phyloP scores from a whole-genome alignment of 2,329 filamentous ascomycete genomes.

The Phialophora verrucosa region DNA sequence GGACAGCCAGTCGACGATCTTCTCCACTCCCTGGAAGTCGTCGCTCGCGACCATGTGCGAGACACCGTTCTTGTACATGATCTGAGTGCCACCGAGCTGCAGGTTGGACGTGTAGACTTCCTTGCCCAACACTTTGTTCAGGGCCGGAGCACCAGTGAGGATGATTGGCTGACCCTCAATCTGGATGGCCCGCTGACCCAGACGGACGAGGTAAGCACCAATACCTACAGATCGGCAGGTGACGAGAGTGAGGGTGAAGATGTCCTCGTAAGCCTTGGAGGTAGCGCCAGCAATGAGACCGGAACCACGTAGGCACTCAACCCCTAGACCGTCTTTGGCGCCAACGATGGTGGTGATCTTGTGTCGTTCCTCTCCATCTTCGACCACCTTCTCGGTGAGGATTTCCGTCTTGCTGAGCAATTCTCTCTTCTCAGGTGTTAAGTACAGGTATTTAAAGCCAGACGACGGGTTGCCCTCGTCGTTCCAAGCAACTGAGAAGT shows the following conservation, averaged over 20 bases:
- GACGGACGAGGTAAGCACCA: constrained; percentile 96
- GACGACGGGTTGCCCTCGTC: constrained; percentile 77
- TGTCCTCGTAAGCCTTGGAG: constrained; percentile 95
- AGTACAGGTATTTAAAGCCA: constrained; percentile 97
- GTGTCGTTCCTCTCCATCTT: constrained; percentile 87
- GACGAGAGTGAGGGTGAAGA: constrained; percentile 96
- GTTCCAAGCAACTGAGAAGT: constrained; percentile 98
- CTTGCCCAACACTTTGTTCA: constrained; percentile 97
- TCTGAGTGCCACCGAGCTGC: constrained; percentile 99
- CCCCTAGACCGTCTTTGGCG: constrained; percentile 92
- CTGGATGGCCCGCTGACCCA: constrained; percentile 97
- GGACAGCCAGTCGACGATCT: constrained; percentile 98
- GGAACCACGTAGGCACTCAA: constrained; percentile 95
- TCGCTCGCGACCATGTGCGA: constrained; percentile 98
- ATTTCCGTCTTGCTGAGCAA: constrained; percentile 82
- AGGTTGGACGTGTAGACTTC: constrained; percentile 99
- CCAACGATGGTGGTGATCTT: constrained; percentile 94
- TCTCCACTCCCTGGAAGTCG: constrained; percentile 95
- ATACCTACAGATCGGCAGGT: constrained; percentile 99
- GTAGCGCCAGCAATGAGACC: constrained; percentile 98
- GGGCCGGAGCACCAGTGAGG: constrained; percentile 91
- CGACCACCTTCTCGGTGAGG: constrained; percentile 84
- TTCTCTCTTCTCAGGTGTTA: constrained; percentile 84
- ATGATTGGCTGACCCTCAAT: constrained; percentile 99
- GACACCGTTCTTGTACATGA: constrained; percentile 99